A percentile compares a stretch with the other conserved stretches of the same genome.
Conservation (phyloP, 495 filamentous ascomycete species). For the Penicillium bialowiezense region DNA sequence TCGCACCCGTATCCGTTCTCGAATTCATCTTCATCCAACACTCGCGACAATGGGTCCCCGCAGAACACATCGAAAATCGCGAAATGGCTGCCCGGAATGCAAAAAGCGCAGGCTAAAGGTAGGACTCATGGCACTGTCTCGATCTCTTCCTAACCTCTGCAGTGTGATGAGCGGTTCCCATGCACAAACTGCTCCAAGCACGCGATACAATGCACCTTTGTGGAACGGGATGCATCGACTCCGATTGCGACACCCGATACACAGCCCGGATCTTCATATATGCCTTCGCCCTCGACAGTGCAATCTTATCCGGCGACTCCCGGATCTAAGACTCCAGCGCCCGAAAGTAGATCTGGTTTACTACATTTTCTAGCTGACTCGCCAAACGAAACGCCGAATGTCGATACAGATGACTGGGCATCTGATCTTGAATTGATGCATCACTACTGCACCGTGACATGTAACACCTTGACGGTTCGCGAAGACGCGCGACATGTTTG, state of each 20-base stretch:
- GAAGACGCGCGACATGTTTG: slow-evolving; percentile 30
- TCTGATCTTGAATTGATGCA: slow-evolving; percentile 36
- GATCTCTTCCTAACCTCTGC: neutral
- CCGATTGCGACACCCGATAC: slow-evolving; percentile 7
- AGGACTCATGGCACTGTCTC: neutral
- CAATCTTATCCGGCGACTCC: slow-evolving; percentile 6
- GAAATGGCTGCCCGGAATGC: slow-evolving; percentile 27
- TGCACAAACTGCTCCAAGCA: slow-evolving; percentile 27
- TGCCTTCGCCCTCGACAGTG: neutral
- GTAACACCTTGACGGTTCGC: slow-evolving; percentile 19
- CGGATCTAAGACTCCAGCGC: neutral
- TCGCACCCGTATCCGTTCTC: slow-evolving; percentile 18
- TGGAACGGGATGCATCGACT: slow-evolving; percentile 2
- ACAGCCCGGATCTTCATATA: slow-evolving; percentile 1
- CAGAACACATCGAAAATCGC: slow-evolving; percentile 25
- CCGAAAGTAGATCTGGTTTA: slow-evolving; percentile 11
- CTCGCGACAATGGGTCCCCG: slow-evolving; percentile 17
- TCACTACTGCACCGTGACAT: slow-evolving; percentile 29
- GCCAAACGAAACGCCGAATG: neutral
- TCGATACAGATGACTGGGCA: slow-evolving; percentile 17
- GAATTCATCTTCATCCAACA: slow-evolving; percentile 2
- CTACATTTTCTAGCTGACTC: slow-evolving; percentile 9
- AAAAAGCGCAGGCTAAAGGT: slow-evolving; percentile 25
- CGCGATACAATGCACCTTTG: slow-evolving; percentile 19
- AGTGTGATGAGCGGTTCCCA: slow-evolving; percentile 27